These are phyloP conservation scores for Fusarium coicis DNA, from an alignment of 2,329 filamentous ascomycete species.

Conservation along the genomic window DNA sequence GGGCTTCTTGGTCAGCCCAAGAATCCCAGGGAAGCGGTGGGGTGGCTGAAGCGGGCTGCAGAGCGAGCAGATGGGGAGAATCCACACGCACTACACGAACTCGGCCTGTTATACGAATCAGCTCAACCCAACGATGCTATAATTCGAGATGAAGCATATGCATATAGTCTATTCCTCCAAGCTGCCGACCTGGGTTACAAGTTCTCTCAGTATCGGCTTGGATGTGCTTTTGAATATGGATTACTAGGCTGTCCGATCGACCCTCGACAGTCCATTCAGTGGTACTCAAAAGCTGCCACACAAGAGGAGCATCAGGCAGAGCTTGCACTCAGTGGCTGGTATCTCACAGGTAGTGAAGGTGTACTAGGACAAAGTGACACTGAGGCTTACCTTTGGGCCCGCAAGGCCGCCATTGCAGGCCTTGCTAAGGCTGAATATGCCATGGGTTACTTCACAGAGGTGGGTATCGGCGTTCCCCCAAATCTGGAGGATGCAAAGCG, in stretches of 20 bases:
- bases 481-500: slow-evolving; percentile 95
- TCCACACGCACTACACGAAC: slow-evolving; percentile 92
- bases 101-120: slow-evolving; percentile 74
- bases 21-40: slow-evolving; percentile 86
- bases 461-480: slow-evolving; percentile 87
- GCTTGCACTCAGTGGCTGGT: slow-evolving; percentile 88
- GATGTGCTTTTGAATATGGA: slow-evolving; percentile 90
- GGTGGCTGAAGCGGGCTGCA: slow-evolving; percentile 92
- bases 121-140: slow-evolving; percentile 76
- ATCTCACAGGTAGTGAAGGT: slow-evolving; percentile 88
- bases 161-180: slow-evolving; percentile 83
- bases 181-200: slow-evolving; percentile 93
- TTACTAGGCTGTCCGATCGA: slow-evolving; percentile 85
- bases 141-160: slow-evolving; percentile 83
- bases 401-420: slow-evolving; percentile 89
- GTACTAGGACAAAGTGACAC: slow-evolving; percentile 93
- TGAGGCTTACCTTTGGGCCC: slow-evolving; percentile 96
- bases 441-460: slow-evolving; percentile 96
- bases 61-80: slow-evolving; percentile 90
- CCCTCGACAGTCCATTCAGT: slow-evolving; percentile 85
- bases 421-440: slow-evolving; percentile 96
- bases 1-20: slow-evolving; percentile 87
- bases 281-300: slow-evolving; percentile 91
- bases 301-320: slow-evolving; percentile 96
- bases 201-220: slow-evolving; percentile 90